A percentile compares a stretch with the other conserved stretches of the same genome.
Evolutionary conservation across 192 early-diverging fungal genomes (phyloP).

Genomic region (Backusella morwellensis): DNA sequence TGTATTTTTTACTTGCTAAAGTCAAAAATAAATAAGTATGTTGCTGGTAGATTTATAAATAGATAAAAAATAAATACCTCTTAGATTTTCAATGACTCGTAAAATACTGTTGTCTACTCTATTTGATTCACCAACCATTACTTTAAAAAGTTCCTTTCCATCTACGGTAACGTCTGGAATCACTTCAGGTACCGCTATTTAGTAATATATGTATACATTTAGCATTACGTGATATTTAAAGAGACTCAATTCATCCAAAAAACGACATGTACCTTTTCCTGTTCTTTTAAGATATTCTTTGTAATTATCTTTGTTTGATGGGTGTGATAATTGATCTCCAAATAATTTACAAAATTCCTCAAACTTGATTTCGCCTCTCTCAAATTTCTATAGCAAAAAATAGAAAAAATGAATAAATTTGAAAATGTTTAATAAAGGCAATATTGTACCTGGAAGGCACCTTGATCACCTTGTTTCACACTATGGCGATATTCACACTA

Average conservation of each 20-base stretch:
- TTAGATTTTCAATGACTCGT: constrained; percentile 45
- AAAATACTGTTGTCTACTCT: constrained; percentile 44
- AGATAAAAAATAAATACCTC: constrained; percentile 24
- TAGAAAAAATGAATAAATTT: constrained; percentile 2
- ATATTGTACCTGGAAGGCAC: constrained; percentile 42
- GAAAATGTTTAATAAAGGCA: not conserved
- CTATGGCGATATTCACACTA: not conserved
- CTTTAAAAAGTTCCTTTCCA: constrained; percentile 57
- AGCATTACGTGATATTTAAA: not conserved
- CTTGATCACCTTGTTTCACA: constrained; percentile 37
- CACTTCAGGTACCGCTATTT: not conserved
- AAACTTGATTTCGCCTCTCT: constrained; percentile 61
- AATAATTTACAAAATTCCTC: constrained; percentile 56
- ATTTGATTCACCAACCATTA: constrained; percentile 59
- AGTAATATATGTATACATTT: not conserved
- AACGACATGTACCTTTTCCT: constrained; percentile 17
- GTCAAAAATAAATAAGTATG: not conserved
- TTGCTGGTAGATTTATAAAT: not conserved
- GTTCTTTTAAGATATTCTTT: constrained; percentile 34
- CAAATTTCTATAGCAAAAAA: constrained; percentile 38
- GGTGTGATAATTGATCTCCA: constrained; percentile 58
- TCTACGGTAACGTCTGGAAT: constrained; percentile 41
- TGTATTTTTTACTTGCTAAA: constrained; percentile 50
- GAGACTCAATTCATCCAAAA: not conserved
- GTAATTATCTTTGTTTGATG: constrained; percentile 46